These are phyloP conservation scores for Ajuga chamaepitys DNA, from an alignment of 257 asterid species.

Conservation along the genomic window DNA sequence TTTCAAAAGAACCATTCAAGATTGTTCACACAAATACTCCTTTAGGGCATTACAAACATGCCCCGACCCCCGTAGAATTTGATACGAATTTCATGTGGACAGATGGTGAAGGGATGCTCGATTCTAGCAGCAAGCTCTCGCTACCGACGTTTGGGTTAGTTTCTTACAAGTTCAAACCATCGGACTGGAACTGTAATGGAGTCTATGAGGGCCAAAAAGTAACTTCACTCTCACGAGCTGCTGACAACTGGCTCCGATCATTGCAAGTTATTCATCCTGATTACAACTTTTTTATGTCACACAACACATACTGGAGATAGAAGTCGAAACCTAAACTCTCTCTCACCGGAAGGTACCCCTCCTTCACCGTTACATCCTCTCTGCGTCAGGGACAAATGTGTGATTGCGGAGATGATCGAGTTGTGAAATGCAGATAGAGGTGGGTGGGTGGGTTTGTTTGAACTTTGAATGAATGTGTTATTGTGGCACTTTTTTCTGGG, in stretches of 20 bases:
- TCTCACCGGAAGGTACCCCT: not conserved
- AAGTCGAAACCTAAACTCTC: not conserved
- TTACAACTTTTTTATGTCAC: conserved; percentile 55
- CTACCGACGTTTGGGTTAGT: conserved; percentile 77
- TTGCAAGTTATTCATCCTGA: conserved; percentile 75
- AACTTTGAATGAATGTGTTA: not conserved
- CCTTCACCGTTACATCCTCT: not conserved
- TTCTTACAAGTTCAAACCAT: conserved; percentile 62
- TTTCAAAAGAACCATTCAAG: no score
- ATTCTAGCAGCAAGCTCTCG: conserved; percentile 36
- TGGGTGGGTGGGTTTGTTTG: not conserved
- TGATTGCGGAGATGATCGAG: not conserved
- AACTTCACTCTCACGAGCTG: conserved; percentile 49
- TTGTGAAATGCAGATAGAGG: conserved; percentile 7
- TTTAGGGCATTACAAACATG: no score
- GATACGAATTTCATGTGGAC: conserved; percentile 23
- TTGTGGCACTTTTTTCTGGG: not conserved
- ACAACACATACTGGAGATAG: conserved; percentile 43
- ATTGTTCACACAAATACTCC: no score
- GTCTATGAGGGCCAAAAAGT: conserved; percentile 45
- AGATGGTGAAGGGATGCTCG: conserved; percentile 24
- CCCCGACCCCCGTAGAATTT: no score
- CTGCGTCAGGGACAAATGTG: not conserved
- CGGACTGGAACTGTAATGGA: conserved; percentile 48
- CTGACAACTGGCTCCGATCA: conserved; percentile 69